These are phyloP conservation scores for Aspergillus avenaceus DNA, from an alignment of 495 filamentous ascomycete species.

Conservation along the genomic window DNA sequence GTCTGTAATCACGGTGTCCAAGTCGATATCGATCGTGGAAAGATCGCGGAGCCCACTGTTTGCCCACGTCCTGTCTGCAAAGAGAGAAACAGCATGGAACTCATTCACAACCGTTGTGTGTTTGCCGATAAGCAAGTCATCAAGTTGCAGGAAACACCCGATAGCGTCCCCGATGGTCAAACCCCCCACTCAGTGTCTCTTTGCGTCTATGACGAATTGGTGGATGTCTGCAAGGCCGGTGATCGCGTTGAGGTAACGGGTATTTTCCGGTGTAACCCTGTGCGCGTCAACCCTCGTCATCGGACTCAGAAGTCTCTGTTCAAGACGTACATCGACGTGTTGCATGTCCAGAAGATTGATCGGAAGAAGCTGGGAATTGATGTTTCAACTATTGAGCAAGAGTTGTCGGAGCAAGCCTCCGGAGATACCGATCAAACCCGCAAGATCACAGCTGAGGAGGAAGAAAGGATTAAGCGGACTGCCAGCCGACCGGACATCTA, in stretches of 20 bases:
- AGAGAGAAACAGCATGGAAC: slow-evolving; percentile 92
- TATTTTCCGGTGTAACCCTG: slow-evolving; percentile 91
- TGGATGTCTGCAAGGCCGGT: slow-evolving; percentile 96
- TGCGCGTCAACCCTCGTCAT: slow-evolving; percentile 92
- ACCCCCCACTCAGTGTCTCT: slow-evolving; percentile 96
- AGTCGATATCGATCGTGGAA: slow-evolving; percentile 89
- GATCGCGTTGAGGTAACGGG: slow-evolving; percentile 95
- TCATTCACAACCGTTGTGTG: slow-evolving; percentile 90
- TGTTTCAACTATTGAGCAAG: slow-evolving; percentile 81
- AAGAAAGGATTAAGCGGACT: slow-evolving; percentile 80
- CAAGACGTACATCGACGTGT: slow-evolving; percentile 95
- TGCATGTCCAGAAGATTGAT: slow-evolving; percentile 96
- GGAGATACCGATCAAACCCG: slow-evolving; percentile 75
- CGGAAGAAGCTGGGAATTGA: slow-evolving; percentile 91
- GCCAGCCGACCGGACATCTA: slow-evolving; percentile 84
- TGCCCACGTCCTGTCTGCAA: slow-evolving; percentile 84
- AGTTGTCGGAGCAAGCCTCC: slow-evolving; percentile 69
- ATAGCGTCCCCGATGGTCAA: slow-evolving; percentile 89
- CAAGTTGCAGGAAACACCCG: slow-evolving; percentile 96
- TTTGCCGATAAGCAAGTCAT: slow-evolving; percentile 99
- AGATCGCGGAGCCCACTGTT: slow-evolving; percentile 88
- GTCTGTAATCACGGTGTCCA: slow-evolving; percentile 86
- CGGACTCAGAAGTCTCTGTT: slow-evolving; percentile 88
- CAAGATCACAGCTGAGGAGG: slow-evolving; percentile 85
- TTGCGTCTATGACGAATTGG: slow-evolving; percentile 94